Evolutionary conservation across 108 stramenopile species (phyloP), one percentile per base, ranked within the genome.

Genomic region (Nitzschia putrida): DNA sequence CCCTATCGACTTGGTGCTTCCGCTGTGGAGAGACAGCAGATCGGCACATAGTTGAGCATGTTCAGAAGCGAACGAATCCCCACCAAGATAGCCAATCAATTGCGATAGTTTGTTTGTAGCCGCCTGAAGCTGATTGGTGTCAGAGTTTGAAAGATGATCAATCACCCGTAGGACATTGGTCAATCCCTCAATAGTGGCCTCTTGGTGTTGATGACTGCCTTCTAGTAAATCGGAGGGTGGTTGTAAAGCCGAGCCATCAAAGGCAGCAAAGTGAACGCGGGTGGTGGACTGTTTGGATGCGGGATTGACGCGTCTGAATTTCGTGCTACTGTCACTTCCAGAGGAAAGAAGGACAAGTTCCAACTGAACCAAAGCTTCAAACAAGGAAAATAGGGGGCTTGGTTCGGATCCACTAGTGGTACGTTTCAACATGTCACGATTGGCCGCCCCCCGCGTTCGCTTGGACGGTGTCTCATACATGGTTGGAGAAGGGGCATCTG

Each of bases 231-330:
- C 74, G 0, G 66, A 61, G 5, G 74, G 74, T 45, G 67, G 66
- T 45, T 60, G 51, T 13, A 76, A 44, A 21, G 74, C 68, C 5
- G 67, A 61, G 37, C 58, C 67, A 44, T 76, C 68, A 56, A 76
- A 76, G 12, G 74, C 74, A 12, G 74, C 49, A 64, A 76, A 76
- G 42, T 76, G 74, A 8, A 76, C 74, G 9, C 64, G 42, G 29
- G 29, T 34, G 29, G 29, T 34, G 1, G 29, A 1, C 29, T 34
- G 29, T 34, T 34, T 34, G 29, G 29, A 34, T 3, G 29, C 29
- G 1, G 3, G 29, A 3, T 34, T 34, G 29, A 34, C 29, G 1
- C 4, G 1, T 34, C 29, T 34, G 29, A 4, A 34, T 3, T 34
- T 4, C 1, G 3, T 34, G 29, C 29, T 4, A 34, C 29, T 1